Evolutionary conservation across 441 rosid species (phyloP).

Genomic region (Aquilaria agallochum): DNA sequence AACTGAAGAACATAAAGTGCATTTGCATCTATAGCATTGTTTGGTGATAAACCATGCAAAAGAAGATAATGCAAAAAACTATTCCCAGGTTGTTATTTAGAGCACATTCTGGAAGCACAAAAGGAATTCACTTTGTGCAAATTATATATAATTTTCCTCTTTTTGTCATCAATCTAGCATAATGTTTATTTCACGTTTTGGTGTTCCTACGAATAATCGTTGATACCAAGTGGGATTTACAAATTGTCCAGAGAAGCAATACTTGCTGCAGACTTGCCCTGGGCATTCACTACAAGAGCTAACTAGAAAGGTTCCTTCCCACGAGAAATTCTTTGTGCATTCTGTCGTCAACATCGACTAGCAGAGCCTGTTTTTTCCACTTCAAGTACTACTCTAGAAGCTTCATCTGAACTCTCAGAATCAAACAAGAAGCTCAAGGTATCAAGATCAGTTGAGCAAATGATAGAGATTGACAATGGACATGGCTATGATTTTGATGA

Average conservation of each 20-base stretch:
- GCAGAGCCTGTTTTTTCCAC: conserved; percentile 68
- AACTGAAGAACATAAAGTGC: too few relatives aligned
- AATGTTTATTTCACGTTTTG: conserved; percentile 12
- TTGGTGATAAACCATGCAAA: too few relatives aligned
- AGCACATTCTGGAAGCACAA: too few relatives aligned
- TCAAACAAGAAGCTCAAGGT: conserved; percentile 53
- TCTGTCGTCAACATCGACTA: conserved; percentile 85
- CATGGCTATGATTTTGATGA: conserved; percentile 26
- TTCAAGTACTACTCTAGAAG: conserved; percentile 33
- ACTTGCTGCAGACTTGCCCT: conserved; percentile 69
- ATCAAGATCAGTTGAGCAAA: conserved; percentile 27
- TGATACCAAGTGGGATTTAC: conserved; percentile 78
- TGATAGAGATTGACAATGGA: conserved; percentile 27
- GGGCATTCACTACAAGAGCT: conserved; percentile 57
- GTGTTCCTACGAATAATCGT: too few relatives aligned
- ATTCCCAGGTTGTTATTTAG: too few relatives aligned
- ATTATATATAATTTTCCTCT: too few relatives aligned
- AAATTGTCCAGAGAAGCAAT: conserved; percentile 79
- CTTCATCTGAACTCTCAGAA: conserved; percentile 39
- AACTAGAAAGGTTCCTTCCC: conserved; percentile 91
- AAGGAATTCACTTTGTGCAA: too few relatives aligned
- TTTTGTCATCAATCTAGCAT: too few relatives aligned
- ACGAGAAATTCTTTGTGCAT: conserved; percentile 65
- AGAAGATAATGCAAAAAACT: too few relatives aligned
- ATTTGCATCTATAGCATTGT: too few relatives aligned